These are phyloP conservation scores for Epichloe hybrida DNA, from an alignment of 2,329 filamentous ascomycete species.

Conservation along the genomic window DNA sequence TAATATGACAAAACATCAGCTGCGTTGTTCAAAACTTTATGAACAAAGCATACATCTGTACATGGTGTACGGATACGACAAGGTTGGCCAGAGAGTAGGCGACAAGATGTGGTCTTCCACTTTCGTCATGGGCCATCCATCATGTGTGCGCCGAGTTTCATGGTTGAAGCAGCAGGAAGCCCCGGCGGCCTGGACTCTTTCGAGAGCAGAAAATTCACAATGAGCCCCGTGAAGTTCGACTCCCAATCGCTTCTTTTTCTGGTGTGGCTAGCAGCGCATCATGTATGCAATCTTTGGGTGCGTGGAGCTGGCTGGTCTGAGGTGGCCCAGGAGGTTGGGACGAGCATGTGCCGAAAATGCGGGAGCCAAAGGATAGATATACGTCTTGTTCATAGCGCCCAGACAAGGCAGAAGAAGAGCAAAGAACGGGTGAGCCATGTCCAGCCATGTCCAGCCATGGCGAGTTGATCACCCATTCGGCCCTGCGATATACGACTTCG, in stretches of 20 bases:
- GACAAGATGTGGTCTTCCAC: neutral
- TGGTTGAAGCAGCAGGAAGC: neutral
- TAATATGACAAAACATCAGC: slow-evolving; percentile 25
- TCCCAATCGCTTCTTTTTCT: neutral
- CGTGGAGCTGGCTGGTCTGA: neutral
- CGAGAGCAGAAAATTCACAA: neutral
- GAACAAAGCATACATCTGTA: neutral
- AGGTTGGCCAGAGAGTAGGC: neutral
- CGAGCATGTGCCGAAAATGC: neutral
- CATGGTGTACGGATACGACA: neutral
- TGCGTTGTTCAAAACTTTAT: neutral
- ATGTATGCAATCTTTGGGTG: neutral
- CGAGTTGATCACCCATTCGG: neutral
- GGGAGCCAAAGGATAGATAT: neutral
- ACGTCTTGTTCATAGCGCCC: neutral
- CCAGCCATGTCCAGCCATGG: neutral
- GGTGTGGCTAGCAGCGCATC: neutral
- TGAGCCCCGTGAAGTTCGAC: neutral
- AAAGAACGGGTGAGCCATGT: neutral
- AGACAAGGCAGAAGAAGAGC: neutral
- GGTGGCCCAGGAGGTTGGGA: neutral
- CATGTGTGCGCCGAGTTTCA: neutral
- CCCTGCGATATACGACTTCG: neutral
- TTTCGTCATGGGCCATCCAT: neutral
- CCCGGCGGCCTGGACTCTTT: neutral